These are phyloP conservation scores for Chenopodium suecicum DNA, from an alignment of 148 eudicot species.

Conservation along the genomic window DNA sequence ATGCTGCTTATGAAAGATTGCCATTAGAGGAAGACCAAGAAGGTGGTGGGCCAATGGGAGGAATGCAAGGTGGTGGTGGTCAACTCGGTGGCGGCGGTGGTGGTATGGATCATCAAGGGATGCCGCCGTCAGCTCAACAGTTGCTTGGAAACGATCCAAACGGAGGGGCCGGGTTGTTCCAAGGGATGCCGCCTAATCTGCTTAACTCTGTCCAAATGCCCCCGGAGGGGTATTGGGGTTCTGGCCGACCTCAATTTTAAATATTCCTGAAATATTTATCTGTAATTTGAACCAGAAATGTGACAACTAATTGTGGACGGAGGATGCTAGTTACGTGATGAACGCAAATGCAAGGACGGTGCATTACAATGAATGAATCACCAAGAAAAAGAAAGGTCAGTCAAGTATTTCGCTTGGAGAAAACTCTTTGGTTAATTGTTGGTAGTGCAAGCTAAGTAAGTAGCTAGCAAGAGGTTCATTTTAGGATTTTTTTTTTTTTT, in stretches of 20 bases:
- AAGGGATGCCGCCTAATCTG: conserved; percentile 69
- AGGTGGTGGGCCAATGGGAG: conserved; percentile 22
- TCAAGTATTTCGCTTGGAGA: conserved; percentile 12
- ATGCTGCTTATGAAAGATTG: conserved; percentile 81
- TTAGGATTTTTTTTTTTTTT: conserved; percentile 7
- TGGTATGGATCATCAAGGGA: conserved; percentile 19
- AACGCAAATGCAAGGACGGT: background rate
- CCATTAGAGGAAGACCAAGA: conserved; percentile 75
- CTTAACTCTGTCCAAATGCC: conserved; percentile 68
- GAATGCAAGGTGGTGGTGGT: conserved; percentile 53
- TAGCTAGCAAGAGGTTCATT: conserved; percentile 2
- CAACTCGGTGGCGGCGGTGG: conserved; percentile 33
- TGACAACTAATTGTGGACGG: conserved; percentile 5
- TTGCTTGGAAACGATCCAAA: conserved; percentile 29
- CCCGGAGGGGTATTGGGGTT: conserved; percentile 34
- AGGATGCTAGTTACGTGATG: background rate
- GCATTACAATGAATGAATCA: background rate
- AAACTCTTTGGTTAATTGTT: conserved; percentile 12
- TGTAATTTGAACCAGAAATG: background rate
- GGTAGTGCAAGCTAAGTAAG: conserved; percentile 12
- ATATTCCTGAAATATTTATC: background rate
- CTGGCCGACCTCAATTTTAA: conserved; percentile 31
- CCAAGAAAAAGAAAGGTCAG: conserved; percentile 8
- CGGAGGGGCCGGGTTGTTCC: conserved; percentile 46
- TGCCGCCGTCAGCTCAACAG: conserved; percentile 28